Percentiles rank a stretch among this genome's conserved stretches.
These are phyloP conservation scores for Candida michaelii DNA, from an alignment of 805 yeast species.

Conservation along the genomic window DNA sequence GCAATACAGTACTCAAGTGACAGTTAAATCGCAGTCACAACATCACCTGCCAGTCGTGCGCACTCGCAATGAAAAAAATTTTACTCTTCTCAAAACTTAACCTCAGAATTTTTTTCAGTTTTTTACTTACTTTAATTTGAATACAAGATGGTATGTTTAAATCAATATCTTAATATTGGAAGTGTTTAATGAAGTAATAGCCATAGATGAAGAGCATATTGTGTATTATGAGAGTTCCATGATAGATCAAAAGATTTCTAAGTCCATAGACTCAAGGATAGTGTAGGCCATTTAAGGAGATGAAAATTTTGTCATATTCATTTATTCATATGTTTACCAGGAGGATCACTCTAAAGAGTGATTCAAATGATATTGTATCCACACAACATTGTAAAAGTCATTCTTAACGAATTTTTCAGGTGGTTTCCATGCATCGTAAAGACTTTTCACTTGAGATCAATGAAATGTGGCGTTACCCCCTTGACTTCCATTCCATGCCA, in stretches of 20 bases:
- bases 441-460: no score
- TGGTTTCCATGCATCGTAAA: no score
- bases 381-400: no score
- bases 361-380: no score
- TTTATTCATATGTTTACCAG: background rate
- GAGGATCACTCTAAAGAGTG: background rate
- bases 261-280: background rate
- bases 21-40: conserved; percentile 12
- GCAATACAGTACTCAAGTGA: background rate
- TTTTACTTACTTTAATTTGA: conserved; percentile 6
- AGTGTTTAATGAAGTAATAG: background rate
- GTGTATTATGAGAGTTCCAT: background rate
- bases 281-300: background rate
- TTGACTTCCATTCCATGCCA: background rate
- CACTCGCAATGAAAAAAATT: conserved; percentile 9
- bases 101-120: conserved; percentile 6
- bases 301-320: background rate
- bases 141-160: conserved; percentile 16
- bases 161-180: background rate
- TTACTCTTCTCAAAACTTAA: conserved; percentile 9
- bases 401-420: no score
- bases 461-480: background rate
- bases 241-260: background rate
- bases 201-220: background rate
- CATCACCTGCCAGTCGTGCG: conserved; percentile 4